These are phyloP conservation scores for Neospora caninum DNA, from an alignment of 169 alveolate genomes.

Conservation along the genomic window DNA sequence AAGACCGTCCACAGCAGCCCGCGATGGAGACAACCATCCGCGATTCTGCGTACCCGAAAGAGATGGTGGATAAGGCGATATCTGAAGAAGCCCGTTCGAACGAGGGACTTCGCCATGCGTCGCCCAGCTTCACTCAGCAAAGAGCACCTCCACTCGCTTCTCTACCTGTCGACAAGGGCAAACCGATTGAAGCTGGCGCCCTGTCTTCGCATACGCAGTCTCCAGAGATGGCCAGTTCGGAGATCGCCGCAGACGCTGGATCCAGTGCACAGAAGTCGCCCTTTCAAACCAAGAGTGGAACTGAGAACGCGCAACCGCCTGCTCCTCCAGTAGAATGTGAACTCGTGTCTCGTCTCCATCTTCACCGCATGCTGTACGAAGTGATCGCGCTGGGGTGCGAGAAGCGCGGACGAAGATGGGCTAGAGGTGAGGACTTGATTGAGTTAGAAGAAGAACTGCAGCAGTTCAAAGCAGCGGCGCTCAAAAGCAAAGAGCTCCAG, in stretches of 20 bases:
- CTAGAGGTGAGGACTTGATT: conserved; percentile 46
- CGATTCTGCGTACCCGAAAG: no score
- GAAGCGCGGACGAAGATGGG: conserved; percentile 38
- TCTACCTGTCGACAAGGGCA: neutral
- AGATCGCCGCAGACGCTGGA: neutral
- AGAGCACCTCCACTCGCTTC: neutral
- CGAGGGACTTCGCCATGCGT: neutral
- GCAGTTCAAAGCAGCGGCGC: neutral
- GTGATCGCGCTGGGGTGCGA: conserved; percentile 46
- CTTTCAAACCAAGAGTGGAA: no score
- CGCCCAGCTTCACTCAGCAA: neutral
- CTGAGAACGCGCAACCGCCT: no score
- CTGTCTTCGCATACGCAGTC: neutral
- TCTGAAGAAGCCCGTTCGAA: no score
- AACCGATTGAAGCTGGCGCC: neutral
- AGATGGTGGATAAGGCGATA: no score
- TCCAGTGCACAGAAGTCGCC: no score
- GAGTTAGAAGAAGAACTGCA: conserved; percentile 51
- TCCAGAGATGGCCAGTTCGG: neutral
- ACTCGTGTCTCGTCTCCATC: conserved; percentile 40
- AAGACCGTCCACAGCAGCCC: no score
- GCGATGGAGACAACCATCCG: no score
- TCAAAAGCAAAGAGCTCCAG: neutral
- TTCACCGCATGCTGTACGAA: conserved; percentile 52
- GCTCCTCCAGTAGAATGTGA: neutral